These are phyloP conservation scores for Carex scoparia DNA, from an alignment of 176 grass and related monocot species.

Conservation along the genomic window DNA sequence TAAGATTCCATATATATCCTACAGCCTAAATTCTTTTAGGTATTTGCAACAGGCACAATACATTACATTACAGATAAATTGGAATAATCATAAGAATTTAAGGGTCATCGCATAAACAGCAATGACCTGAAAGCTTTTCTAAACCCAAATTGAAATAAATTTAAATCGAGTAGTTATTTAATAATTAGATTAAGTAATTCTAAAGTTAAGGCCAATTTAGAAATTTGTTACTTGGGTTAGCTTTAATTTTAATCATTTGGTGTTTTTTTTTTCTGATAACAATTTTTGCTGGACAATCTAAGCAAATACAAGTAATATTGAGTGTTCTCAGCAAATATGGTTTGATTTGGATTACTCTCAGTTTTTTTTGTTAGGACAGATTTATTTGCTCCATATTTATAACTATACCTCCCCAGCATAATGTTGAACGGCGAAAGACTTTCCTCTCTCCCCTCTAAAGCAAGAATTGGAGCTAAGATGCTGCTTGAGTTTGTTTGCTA, in stretches of 20 bases:
- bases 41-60: neutral
- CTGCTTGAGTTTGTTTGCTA: slow-evolving; percentile 93
- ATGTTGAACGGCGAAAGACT: slow-evolving; percentile 70
- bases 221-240: neutral
- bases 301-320: neutral
- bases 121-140: neutral
- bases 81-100: neutral
- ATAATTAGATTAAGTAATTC: neutral
- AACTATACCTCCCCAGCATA: slow-evolving; percentile 85
- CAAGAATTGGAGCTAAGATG: slow-evolving; percentile 71
- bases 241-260: neutral
- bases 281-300: neutral
- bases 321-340: neutral
- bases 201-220: neutral
- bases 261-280: neutral
- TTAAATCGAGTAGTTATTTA: neutral
- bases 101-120: neutral
- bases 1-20: neutral
- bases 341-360: neutral
- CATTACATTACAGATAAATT: neutral
- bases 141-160: neutral
- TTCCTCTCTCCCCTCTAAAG: slow-evolving; percentile 93
- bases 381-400: neutral
- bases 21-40: neutral
- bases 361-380: neutral